Conservation (phyloP, 768 basidiomycete genomes). For the Suillus subalutaceus region DNA sequence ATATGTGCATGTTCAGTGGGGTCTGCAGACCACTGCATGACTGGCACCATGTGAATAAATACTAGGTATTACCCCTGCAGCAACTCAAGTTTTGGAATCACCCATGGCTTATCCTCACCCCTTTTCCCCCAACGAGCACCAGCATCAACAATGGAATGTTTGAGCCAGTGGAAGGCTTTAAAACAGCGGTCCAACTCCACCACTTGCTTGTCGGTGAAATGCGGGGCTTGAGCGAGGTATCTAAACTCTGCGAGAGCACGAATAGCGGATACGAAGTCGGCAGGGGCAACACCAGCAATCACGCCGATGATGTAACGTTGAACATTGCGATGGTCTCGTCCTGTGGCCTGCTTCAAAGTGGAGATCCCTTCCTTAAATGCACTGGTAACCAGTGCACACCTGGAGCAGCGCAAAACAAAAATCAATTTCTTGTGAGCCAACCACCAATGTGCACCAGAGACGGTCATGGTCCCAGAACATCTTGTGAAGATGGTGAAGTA, state of each 20-base stretch:
- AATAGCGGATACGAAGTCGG: conserved; percentile 34
- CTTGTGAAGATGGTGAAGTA: conserved; percentile 44
- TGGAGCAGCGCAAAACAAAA: conserved; percentile 41
- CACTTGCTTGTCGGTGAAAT: conserved; percentile 27
- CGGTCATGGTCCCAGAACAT: conserved; percentile 42
- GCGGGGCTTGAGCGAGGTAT: conserved; percentile 37
- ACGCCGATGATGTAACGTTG: conserved; percentile 37
- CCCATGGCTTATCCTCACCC: conserved; percentile 3
- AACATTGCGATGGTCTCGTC: conserved; percentile 41
- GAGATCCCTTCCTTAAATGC: conserved; percentile 44
- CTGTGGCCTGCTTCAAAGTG: conserved; percentile 44
- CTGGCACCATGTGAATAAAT: conserved; percentile 8
- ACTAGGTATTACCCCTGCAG: conserved; percentile 12
- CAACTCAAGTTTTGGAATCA: conserved; percentile 17
- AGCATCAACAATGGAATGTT: conserved; percentile 34
- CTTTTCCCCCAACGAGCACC: conserved; percentile 30
- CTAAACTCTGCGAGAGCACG: conserved; percentile 40
- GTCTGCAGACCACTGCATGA: conserved; percentile 16
- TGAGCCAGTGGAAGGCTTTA: conserved; percentile 36
- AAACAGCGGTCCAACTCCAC: conserved; percentile 26
- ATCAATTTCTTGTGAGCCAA: conserved; percentile 38
- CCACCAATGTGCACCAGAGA: conserved; percentile 39
- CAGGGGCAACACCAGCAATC: conserved; percentile 36
- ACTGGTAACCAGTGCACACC: conserved; percentile 34
- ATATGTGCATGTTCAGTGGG: conserved; percentile 13